Percentiles rank a stretch among this genome's conserved stretches.
Conservation (phyloP, 2,329 filamentous ascomycete species). For the Penicillium aurantiogriseum region DNA sequence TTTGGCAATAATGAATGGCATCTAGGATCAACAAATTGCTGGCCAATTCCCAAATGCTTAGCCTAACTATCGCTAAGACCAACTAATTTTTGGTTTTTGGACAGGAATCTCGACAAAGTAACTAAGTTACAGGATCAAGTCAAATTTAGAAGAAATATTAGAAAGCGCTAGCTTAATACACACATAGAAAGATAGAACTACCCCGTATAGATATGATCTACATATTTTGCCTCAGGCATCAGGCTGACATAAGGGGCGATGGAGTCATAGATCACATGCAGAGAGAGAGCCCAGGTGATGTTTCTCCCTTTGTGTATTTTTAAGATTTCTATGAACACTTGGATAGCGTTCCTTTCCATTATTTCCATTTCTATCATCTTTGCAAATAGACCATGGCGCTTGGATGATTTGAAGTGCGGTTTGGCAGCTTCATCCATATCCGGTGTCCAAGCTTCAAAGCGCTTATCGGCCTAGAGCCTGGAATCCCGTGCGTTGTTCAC, state of each 20-base stretch:
- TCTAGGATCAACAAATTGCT: not conserved
- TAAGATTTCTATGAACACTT: not conserved
- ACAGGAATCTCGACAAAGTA: not conserved
- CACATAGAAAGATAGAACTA: not conserved
- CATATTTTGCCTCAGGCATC: not conserved
- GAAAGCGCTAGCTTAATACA: not conserved
- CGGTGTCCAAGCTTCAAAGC: constrained; percentile 6
- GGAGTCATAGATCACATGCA: constrained; percentile 7
- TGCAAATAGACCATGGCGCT: constrained; percentile 2
- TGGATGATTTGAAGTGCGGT: not conserved
- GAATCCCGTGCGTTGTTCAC: constrained; percentile 6
- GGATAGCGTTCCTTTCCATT: not conserved
- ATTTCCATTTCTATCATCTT: not conserved
- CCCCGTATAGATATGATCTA: not conserved
- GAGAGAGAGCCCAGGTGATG: constrained; percentile 2
- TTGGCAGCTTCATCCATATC: constrained; percentile 4
- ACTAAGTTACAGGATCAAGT: not conserved
- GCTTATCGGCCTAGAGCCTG: constrained; percentile 13
- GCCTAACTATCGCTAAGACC: not conserved
- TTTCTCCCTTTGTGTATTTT: constrained; percentile 1
- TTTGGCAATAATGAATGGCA: not conserved
- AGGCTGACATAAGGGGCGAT: not conserved
- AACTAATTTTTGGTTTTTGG: no score
- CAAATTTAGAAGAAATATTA: not conserved
- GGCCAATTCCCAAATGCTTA: not conserved